phyloP scores from a whole-genome alignment of 208 protist genomes.

The Polymyxa betae region DNA sequence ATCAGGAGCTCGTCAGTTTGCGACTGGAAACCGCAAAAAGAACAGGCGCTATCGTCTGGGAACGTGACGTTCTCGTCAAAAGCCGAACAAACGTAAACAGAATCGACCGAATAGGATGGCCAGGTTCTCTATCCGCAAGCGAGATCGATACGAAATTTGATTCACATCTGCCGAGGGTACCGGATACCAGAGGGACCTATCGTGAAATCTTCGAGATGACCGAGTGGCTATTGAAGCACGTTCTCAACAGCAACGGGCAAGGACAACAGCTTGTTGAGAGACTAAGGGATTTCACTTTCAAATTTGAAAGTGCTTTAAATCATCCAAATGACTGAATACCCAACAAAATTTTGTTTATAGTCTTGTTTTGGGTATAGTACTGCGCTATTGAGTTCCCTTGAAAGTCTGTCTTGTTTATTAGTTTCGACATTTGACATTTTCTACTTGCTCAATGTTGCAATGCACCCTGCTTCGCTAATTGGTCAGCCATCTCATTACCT shows the following conservation, averaged over 20 bases:
- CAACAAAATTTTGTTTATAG: no score
- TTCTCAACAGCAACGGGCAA: not conserved
- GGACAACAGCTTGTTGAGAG: no score
- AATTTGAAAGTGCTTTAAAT: no score
- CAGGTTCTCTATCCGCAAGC: not conserved
- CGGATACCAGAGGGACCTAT: not conserved
- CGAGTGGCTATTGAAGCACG: not conserved
- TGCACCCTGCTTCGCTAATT: slow-evolving; percentile 16
- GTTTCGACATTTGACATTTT: no score
- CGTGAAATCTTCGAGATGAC: not conserved
- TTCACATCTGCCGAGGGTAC: not conserved
- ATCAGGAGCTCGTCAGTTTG: not conserved
- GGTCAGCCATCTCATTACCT: slow-evolving; percentile 3
- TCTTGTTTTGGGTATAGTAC: no score
- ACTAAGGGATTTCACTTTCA: no score
- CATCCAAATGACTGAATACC: no score
- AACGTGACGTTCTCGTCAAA: not conserved
- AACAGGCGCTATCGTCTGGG: not conserved
- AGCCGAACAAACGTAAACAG: not conserved
- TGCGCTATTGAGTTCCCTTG: no score
- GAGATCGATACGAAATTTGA: not conserved
- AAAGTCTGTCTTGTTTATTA: no score
- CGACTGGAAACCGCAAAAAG: not conserved
- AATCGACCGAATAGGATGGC: not conserved
- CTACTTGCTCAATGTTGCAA: no score